Percentiles rank a stretch among this genome's conserved stretches.
Conservation (phyloP, 129 eudicot genomes). For the Lactuca saligna region DNA sequence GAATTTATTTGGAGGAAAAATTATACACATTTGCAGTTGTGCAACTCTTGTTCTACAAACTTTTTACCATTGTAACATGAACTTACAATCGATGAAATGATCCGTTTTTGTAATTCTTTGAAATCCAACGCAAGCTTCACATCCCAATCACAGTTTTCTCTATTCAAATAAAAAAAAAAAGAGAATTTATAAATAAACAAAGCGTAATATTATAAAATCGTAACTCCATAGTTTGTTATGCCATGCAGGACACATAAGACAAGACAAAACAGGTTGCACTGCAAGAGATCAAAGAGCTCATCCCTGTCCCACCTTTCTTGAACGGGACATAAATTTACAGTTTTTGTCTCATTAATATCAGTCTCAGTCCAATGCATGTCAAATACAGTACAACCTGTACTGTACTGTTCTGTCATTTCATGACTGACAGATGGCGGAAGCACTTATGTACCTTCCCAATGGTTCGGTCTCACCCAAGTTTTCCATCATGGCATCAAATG, state of each 20-base stretch:
- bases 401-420: too few species aligned
- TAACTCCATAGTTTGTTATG: neutral
- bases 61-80: conserved; percentile 51
- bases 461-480: conserved; percentile 41
- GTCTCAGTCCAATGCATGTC: neutral
- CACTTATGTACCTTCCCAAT: conserved; percentile 44
- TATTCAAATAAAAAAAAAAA: conserved; percentile 2
- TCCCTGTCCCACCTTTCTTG: too few species aligned
- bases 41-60: conserved; percentile 42
- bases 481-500: conserved; percentile 65
- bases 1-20: neutral
- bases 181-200: neutral
- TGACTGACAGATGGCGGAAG: too few species aligned
- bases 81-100: conserved; percentile 56
- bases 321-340: too few species aligned
- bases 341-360: neutral
- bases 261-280: neutral
- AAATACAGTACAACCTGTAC: neutral
- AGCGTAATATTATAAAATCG: neutral
- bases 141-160: conserved; percentile 63
- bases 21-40: conserved; percentile 14
- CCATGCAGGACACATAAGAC: neutral
- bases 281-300: neutral
- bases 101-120: conserved; percentile 56
- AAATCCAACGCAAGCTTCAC: conserved; percentile 68